Evolutionary conservation across 306 rosid genomes (phyloP).

Genomic region (Fagus crenata): DNA sequence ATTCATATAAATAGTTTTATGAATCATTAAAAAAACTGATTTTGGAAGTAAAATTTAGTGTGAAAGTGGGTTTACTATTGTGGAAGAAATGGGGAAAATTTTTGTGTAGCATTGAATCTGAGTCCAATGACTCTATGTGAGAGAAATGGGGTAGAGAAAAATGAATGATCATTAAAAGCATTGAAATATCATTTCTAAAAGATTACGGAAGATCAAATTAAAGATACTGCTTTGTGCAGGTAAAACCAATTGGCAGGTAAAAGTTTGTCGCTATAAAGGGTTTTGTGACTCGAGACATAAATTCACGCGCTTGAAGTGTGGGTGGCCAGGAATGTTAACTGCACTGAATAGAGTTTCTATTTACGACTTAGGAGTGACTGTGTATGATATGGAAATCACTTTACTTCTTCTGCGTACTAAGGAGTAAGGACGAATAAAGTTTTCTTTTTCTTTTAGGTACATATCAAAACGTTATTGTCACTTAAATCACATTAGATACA

Average conservation of each 20-base stretch:
- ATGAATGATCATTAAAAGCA: too few relatives aligned
- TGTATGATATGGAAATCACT: slow-evolving; percentile 40
- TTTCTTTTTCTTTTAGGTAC: background rate
- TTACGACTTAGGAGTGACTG: slow-evolving; percentile 17
- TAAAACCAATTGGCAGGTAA: slow-evolving; percentile 8
- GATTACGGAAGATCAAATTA: slow-evolving; percentile 34
- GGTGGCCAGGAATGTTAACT: slow-evolving; percentile 3
- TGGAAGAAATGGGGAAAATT: too few relatives aligned
- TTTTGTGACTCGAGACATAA: slow-evolving; percentile 24
- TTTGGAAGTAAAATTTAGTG: too few relatives aligned
- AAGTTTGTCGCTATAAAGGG: slow-evolving; percentile 28
- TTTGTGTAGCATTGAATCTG: too few relatives aligned
- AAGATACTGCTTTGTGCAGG: slow-evolving; percentile 19
- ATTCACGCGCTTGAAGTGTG: slow-evolving; percentile 10
- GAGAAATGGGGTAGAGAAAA: slow-evolving; percentile 10
- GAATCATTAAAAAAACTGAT: too few relatives aligned
- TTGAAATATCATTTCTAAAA: background rate
- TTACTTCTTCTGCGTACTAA: slow-evolving; percentile 12
- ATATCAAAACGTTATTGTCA: background rate
- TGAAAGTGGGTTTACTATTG: too few relatives aligned
- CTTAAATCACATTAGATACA: background rate
- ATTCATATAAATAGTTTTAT: too few relatives aligned
- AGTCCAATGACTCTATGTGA: slow-evolving; percentile 17
- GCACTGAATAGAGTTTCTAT: background rate
- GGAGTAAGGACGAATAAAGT: too few relatives aligned